A percentile compares a stretch with the other conserved stretches of the same genome.
Conservation (phyloP, 176 grass and related monocot genomes). For the Neostapfia colusana region DNA sequence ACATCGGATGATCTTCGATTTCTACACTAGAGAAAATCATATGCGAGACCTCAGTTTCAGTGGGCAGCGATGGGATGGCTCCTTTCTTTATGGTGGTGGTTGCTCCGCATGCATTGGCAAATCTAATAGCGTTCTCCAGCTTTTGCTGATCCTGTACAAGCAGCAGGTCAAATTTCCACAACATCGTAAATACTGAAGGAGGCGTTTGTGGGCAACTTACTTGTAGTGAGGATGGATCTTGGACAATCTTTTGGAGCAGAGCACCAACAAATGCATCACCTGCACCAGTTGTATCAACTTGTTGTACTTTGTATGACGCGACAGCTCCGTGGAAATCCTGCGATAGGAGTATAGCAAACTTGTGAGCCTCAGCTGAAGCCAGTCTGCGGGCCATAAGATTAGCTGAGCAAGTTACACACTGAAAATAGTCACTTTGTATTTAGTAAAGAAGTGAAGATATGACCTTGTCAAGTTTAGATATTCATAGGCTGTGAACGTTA, state of each 20-base stretch:
- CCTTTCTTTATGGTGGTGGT: conserved; percentile 88
- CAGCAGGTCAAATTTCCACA: background rate
- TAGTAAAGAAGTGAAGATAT: background rate
- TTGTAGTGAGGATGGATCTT: conserved; percentile 73
- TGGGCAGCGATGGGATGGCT: conserved; percentile 79
- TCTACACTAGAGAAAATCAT: conserved; percentile 66
- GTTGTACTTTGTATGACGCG: conserved; percentile 62
- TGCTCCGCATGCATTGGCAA: conserved; percentile 80
- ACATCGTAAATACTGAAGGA: background rate
- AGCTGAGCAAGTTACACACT: background rate
- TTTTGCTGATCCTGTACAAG: conserved; percentile 72
- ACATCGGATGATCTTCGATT: conserved; percentile 34
- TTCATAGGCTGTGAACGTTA: background rate
- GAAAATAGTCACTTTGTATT: background rate
- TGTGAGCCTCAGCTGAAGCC: background rate
- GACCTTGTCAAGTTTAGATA: background rate
- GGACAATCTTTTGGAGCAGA: conserved; percentile 63
- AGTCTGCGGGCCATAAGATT: background rate
- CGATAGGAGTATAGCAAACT: conserved; percentile 15
- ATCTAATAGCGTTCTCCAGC: conserved; percentile 58
- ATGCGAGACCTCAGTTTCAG: conserved; percentile 49
- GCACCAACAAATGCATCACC: conserved; percentile 88
- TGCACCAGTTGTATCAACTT: conserved; percentile 89
- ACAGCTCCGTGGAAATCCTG: conserved; percentile 81
- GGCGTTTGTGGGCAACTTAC: conserved; percentile 33